phyloP scores from a whole-genome alignment of 2,329 filamentous ascomycete species.

The Pseudogymnoascus sp. region DNA sequence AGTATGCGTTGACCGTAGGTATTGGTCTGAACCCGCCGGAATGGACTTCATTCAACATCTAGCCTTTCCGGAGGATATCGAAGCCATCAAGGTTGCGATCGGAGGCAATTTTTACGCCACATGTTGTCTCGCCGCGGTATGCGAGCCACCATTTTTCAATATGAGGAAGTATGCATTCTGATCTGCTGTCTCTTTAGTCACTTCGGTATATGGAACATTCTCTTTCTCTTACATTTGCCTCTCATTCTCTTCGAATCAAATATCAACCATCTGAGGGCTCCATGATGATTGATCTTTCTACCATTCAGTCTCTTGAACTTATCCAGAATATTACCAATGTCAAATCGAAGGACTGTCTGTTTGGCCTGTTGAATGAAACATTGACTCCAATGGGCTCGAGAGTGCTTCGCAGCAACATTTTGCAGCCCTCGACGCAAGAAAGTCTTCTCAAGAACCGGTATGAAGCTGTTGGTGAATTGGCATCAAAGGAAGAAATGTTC shows the following conservation, averaged over 20 bases:
- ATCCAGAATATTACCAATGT: slow-evolving; percentile 75
- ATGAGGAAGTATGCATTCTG: background rate
- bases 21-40: slow-evolving; percentile 74
- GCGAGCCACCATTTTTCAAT: slow-evolving; percentile 25
- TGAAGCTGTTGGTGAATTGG: slow-evolving; percentile 76
- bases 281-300: slow-evolving; percentile 92
- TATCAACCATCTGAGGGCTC: slow-evolving; percentile 85
- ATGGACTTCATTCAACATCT: slow-evolving; percentile 70
- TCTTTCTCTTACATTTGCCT: slow-evolving; percentile 58
- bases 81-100: slow-evolving; percentile 70
- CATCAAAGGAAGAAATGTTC: slow-evolving; percentile 78
- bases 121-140: slow-evolving; percentile 76
- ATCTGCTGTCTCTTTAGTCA: slow-evolving; percentile 41
- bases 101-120: slow-evolving; percentile 80
- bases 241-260: slow-evolving; percentile 75
- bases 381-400: slow-evolving; percentile 81
- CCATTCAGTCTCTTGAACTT: slow-evolving; percentile 78
- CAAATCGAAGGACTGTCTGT: slow-evolving; percentile 74
- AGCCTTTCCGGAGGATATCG: slow-evolving; percentile 72
- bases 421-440: slow-evolving; percentile 74
- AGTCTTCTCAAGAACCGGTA: slow-evolving; percentile 64
- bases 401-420: slow-evolving; percentile 72
- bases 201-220: slow-evolving; percentile 73
- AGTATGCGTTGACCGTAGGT: slow-evolving; percentile 62
- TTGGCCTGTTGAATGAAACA: slow-evolving; percentile 78